Evolutionary conservation across 1,139 yeast species (phyloP).

Genomic region (Hyphopichia pseudoburtonii): DNA sequence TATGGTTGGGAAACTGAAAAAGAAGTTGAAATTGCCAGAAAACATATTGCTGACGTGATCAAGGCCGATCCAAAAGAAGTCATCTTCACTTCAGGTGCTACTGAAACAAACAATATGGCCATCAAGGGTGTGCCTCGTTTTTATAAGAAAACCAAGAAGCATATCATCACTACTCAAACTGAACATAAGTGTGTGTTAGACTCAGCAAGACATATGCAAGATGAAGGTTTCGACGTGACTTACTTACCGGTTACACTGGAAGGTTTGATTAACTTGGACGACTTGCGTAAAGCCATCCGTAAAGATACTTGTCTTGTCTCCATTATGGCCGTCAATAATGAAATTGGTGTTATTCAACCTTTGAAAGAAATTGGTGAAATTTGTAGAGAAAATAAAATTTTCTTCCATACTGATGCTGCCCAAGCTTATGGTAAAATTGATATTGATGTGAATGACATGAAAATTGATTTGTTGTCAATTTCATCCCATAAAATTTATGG

Average conservation of each 20-base stretch:
- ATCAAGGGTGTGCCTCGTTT: conserved; percentile 95
- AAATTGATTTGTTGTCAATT: conserved; percentile 88
- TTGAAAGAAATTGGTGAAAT: conserved; percentile 88
- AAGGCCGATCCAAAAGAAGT: conserved; percentile 96
- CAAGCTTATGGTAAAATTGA: conserved; percentile 96
- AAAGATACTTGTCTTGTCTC: conserved; percentile 91
- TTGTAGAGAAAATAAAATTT: conserved; percentile 83
- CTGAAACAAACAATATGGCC: conserved; percentile 94
- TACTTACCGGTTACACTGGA: conserved; percentile 80
- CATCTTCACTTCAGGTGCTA: conserved; percentile 96
- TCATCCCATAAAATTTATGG: conserved; percentile 97
- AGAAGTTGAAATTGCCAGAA: conserved; percentile 86
- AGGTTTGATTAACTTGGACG: conserved; percentile 78
- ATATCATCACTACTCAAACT: conserved; percentile 92
- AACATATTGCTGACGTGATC: conserved; percentile 76
- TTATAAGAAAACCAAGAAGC: conserved; percentile 85
- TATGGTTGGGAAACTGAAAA: conserved; percentile 99
- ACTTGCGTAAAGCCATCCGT: conserved; percentile 78
- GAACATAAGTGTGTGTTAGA: conserved; percentile 98
- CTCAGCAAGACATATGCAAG: conserved; percentile 91
- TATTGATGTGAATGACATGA: conserved; percentile 88
- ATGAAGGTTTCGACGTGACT: conserved; percentile 95
- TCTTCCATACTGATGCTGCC: conserved; percentile 98
- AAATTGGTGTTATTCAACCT: conserved; percentile 97
- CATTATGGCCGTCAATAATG: conserved; percentile 97